A percentile compares a stretch with the other conserved stretches of the same genome.
These are phyloP conservation scores for Amanita thiersii DNA, from an alignment of 768 basidiomycete genomes.

Conservation along the genomic window DNA sequence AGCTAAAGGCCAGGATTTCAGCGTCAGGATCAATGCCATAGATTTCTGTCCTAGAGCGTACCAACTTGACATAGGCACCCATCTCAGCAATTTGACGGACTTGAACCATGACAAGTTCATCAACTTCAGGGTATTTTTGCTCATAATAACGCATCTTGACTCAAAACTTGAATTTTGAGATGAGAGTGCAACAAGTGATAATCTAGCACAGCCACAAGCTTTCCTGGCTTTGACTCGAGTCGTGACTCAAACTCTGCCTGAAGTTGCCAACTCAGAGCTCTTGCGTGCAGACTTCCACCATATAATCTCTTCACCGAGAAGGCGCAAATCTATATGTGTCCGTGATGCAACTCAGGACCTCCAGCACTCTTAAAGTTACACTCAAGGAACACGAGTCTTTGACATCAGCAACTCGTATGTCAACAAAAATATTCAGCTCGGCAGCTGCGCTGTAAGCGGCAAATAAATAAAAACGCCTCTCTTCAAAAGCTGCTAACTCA, in stretches of 20 bases:
- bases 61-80: conserved; percentile 98
- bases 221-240: background rate
- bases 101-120: conserved; percentile 99
- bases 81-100: conserved; percentile 99
- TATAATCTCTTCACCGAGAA: too few species aligned
- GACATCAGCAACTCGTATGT: too few species aligned
- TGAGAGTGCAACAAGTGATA: background rate
- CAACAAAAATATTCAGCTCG: too few species aligned
- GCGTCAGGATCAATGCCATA: background rate
- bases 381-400: too few species aligned
- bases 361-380: too few species aligned
- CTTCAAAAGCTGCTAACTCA: too few species aligned
- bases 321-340: too few species aligned
- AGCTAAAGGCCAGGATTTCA: conserved; percentile 46
- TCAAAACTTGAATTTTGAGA: background rate
- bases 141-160: conserved; percentile 85
- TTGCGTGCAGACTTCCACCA: background rate
- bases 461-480: too few species aligned
- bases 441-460: too few species aligned
- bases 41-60: conserved; percentile 29
- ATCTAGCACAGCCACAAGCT: conserved; percentile 6
- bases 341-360: too few species aligned
- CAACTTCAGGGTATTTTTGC: conserved; percentile 90
- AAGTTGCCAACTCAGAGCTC: background rate
- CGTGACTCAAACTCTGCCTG: background rate